A percentile compares a stretch with the other conserved stretches of the same genome.
Evolutionary conservation across 495 filamentous ascomycete species (phyloP).

Genomic region (Aspergillus olivimuriae): DNA sequence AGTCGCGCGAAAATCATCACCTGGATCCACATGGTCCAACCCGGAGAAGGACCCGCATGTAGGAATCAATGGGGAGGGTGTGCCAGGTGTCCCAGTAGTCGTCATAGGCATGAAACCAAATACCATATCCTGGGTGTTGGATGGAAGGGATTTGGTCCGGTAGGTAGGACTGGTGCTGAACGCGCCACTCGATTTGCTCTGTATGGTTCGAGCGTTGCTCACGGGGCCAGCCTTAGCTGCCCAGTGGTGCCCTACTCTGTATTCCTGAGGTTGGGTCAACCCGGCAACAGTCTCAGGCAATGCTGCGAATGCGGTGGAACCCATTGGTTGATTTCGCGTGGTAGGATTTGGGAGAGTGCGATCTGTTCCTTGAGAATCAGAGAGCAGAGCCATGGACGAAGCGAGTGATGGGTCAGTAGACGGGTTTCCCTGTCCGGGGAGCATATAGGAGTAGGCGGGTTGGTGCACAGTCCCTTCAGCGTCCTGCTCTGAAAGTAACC

Average conservation of each 20-base stretch:
- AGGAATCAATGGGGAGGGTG: constrained; percentile 7
- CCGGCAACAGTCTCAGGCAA: constrained; percentile 13
- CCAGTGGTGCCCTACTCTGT: constrained; percentile 9
- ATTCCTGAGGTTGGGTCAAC: constrained; percentile 9
- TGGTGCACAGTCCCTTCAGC: constrained; percentile 17
- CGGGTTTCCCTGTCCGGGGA: constrained; percentile 19
- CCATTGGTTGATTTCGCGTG: constrained; percentile 14
- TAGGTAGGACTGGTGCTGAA: constrained; percentile 13
- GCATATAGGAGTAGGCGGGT: constrained; percentile 23
- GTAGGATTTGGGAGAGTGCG: constrained; percentile 36
- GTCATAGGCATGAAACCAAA: constrained; percentile 26
- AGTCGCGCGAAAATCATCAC: constrained; percentile 19
- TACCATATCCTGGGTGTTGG: constrained; percentile 21
- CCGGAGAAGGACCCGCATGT: constrained; percentile 13
- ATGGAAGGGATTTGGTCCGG: constrained; percentile 15
- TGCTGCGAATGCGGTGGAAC: constrained; percentile 5
- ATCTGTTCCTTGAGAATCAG: constrained; percentile 21
- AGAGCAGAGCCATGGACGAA: constrained; percentile 16
- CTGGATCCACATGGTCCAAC: constrained; percentile 14
- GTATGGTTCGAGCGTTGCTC: constrained; percentile 7
- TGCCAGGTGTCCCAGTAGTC: constrained; percentile 12
- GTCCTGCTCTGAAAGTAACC: constrained; percentile 25
- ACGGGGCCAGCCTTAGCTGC: constrained; percentile 4
- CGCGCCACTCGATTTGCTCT: constrained; percentile 5
- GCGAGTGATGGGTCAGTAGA: constrained; percentile 17